phyloP scores from a whole-genome alignment of 345 rosid genomes.

The Luvunga scandens region DNA sequence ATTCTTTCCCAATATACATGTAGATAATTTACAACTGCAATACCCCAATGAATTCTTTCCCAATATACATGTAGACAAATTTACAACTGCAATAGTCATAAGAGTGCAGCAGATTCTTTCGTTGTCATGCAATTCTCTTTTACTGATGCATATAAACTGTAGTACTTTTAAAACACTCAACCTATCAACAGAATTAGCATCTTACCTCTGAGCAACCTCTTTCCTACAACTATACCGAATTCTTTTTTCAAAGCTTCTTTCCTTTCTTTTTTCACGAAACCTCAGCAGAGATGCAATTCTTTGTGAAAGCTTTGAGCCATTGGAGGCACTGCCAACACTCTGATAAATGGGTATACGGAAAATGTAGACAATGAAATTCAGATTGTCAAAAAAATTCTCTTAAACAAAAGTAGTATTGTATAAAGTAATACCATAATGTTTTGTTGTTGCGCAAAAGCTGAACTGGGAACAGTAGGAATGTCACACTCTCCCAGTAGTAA shows the following conservation, averaged over 20 bases:
- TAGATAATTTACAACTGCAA: neutral
- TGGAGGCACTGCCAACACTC: slow-evolving; percentile 33
- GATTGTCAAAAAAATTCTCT: neutral
- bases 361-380: slow-evolving; percentile 4
- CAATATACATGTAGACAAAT: neutral
- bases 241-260: slow-evolving; percentile 46
- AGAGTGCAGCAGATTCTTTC: neutral
- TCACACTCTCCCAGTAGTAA: slow-evolving; percentile 33
- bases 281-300: slow-evolving; percentile 43
- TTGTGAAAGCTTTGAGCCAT: slow-evolving; percentile 35
- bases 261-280: slow-evolving; percentile 48
- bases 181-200: neutral
- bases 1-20: neutral
- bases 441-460: slow-evolving; percentile 31
- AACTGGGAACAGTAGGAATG: slow-evolving; percentile 26
- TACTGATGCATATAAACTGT: neutral
- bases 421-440: slow-evolving; percentile 23
- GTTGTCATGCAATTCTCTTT: neutral
- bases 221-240: slow-evolving; percentile 39
- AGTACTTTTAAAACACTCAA: neutral
- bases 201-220: slow-evolving; percentile 47
- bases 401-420: neutral
- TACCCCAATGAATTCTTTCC: too few relatives aligned
- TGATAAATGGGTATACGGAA: slow-evolving; percentile 14
- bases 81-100: neutral